Conservation (phyloP, 305 asterid species). For the Rubia balearica region DNA sequence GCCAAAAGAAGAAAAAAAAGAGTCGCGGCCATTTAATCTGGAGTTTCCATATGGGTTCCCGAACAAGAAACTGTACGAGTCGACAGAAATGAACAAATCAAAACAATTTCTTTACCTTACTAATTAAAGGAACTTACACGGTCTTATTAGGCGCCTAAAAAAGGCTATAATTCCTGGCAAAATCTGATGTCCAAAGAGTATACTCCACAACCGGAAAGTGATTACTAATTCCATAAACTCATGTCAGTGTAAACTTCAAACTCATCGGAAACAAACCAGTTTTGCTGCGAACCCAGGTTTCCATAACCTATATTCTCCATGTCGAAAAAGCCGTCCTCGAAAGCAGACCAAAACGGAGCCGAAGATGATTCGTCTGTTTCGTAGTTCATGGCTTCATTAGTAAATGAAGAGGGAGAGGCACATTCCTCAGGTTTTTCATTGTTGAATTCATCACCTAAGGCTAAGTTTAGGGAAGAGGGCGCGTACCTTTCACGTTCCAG, state of each 20-base stretch:
- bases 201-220: not conserved
- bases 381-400: not conserved
- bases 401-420: not conserved
- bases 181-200: too few relatives aligned
- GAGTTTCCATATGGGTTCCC: too few relatives aligned
- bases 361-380: not conserved
- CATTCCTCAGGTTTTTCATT: conserved; percentile 10
- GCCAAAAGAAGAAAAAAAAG: not conserved
- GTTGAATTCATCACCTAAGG: not conserved
- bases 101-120: not conserved
- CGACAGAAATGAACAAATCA: not conserved
- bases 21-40: too few relatives aligned
- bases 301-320: not conserved
- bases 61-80: not conserved
- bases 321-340: not conserved
- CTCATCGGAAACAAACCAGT: not conserved
- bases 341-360: not conserved
- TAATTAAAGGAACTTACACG: not conserved
- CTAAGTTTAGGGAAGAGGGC: not conserved
- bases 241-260: not conserved
- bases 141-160: not conserved
- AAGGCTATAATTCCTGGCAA: not conserved
- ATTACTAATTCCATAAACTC: not conserved
- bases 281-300: not conserved
- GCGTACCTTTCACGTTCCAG: not conserved